Evolutionary conservation across 2,329 filamentous ascomycete species (phyloP).

Genomic region (Metarhizium album): DNA sequence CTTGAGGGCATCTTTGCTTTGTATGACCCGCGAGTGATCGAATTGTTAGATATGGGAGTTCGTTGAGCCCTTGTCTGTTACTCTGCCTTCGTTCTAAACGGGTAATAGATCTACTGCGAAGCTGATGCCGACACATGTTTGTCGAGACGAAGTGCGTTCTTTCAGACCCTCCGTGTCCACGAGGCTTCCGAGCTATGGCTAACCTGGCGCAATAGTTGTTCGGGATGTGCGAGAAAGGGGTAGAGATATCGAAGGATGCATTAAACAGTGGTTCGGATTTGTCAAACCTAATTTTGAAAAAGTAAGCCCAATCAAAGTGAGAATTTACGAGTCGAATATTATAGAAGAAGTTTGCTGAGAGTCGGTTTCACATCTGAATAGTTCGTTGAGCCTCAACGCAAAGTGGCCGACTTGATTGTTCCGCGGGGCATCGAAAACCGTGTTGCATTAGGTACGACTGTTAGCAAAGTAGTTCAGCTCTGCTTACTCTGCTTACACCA

Average conservation of each 20-base stretch:
- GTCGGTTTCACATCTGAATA: slow-evolving; percentile 14
- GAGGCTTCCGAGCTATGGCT: slow-evolving; percentile 3
- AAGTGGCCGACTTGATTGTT: slow-evolving; percentile 89
- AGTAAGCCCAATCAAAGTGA: slow-evolving; percentile 20
- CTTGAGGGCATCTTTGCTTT: slow-evolving; percentile 93
- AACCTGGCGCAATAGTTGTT: slow-evolving; percentile 42
- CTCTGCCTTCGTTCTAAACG: slow-evolving; percentile 1
- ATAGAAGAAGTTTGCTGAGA: neutral
- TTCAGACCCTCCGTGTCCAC: slow-evolving; percentile 4
- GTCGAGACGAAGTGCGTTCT: slow-evolving; percentile 63
- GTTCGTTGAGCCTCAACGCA: slow-evolving; percentile 85
- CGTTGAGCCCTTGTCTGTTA: slow-evolving; percentile 8
- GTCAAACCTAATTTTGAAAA: slow-evolving; percentile 96
- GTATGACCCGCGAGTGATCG: slow-evolving; percentile 75
- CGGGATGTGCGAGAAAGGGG: slow-evolving; percentile 85
- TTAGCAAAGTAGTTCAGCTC: too few species aligned
- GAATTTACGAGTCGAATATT: neutral
- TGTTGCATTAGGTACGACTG: slow-evolving; percentile 65
- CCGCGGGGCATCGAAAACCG: slow-evolving; percentile 90
- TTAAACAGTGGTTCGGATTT: slow-evolving; percentile 95
- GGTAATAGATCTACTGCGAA: slow-evolving; percentile 77
- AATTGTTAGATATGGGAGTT: slow-evolving; percentile 84
- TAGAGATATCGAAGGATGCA: slow-evolving; percentile 85
- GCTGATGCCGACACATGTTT: slow-evolving; percentile 92
- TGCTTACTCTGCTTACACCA: slow-evolving; percentile 5